These are phyloP conservation scores for Apiospora malaysiana DNA, from an alignment of 2,329 filamentous ascomycete species.

Conservation along the genomic window DNA sequence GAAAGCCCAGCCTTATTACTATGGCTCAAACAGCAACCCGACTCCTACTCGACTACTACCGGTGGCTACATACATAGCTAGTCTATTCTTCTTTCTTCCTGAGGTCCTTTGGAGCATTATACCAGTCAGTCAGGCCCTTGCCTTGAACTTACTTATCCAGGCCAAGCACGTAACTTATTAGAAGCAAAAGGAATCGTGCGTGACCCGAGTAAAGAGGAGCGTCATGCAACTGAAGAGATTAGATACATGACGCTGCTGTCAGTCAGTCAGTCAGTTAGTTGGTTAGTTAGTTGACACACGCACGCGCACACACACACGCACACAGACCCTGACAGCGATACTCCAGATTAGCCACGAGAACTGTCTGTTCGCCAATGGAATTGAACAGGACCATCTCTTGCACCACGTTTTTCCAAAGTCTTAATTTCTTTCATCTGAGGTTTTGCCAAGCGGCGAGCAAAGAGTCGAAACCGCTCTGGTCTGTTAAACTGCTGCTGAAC, in stretches of 20 bases:
- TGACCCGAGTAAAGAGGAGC: conserved; percentile 3
- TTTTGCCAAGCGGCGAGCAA: not conserved
- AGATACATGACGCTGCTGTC: not conserved
- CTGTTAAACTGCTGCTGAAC: too few relatives aligned
- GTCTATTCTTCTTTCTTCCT: not conserved
- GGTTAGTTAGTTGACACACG: too few relatives aligned
- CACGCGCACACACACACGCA: too few relatives aligned
- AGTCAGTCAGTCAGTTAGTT: not conserved
- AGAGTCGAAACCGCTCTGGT: not conserved
- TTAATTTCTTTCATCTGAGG: not conserved
- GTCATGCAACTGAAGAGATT: not conserved
- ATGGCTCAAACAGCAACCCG: not conserved
- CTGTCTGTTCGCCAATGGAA: conserved; percentile 15
- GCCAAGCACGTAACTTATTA: not conserved
- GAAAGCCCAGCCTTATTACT: conserved; percentile 18
- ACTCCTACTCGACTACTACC: not conserved
- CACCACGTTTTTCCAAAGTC: conserved; percentile 12
- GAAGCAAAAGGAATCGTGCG: not conserved
- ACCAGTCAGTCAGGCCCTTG: too few relatives aligned
- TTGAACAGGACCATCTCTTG: not conserved
- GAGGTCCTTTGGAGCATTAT: not conserved
- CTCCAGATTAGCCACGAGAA: conserved; percentile 14
- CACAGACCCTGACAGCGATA: conserved; percentile 8
- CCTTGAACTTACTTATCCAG: not conserved
- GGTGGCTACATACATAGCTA: not conserved